These are phyloP conservation scores for Elaeis oleifera DNA, from an alignment of 202 grass and related monocot genomes.

Conservation along the genomic window DNA sequence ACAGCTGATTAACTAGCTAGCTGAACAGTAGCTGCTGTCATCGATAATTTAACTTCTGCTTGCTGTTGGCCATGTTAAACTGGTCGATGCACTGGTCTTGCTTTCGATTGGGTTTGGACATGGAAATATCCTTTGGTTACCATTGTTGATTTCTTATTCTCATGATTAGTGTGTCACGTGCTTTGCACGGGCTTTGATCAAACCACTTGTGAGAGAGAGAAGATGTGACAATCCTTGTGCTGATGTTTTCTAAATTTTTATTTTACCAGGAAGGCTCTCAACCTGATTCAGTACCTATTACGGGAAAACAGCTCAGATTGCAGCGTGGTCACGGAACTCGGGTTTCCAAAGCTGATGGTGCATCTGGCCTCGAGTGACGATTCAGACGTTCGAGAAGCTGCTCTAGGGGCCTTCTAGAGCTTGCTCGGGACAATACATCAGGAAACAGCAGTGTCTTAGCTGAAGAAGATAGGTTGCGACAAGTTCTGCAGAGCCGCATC, in stretches of 20 bases:
- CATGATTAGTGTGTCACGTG: too few relatives aligned
- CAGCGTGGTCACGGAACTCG: conserved; percentile 50
- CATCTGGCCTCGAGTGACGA: conserved; percentile 57
- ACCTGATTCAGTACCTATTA: conserved; percentile 59
- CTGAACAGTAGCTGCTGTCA: too few relatives aligned
- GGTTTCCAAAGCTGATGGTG: conserved; percentile 71
- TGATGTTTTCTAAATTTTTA: background rate
- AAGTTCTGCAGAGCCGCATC: conserved; percentile 41
- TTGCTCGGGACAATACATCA: conserved; percentile 42
- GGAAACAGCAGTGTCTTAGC: conserved; percentile 31
- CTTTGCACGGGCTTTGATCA: too few relatives aligned
- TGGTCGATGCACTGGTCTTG: too few relatives aligned
- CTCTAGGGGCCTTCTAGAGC: conserved; percentile 70
- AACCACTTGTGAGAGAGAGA: too few relatives aligned
- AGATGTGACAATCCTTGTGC: background rate
- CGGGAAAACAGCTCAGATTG: conserved; percentile 65
- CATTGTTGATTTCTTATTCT: too few relatives aligned
- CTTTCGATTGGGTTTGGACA: too few relatives aligned
- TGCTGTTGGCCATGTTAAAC: too few relatives aligned
- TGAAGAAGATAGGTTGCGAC: conserved; percentile 37
- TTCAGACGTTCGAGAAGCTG: conserved; percentile 69
- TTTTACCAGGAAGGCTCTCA: conserved; percentile 71
- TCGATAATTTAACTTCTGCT: too few relatives aligned
- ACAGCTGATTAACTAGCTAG: too few relatives aligned
- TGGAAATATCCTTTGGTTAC: too few relatives aligned